Percentiles rank a stretch among this genome's conserved stretches.
Evolutionary conservation across 2,329 filamentous ascomycete genomes (phyloP).

Genomic region (Fusarium caatingaense): DNA sequence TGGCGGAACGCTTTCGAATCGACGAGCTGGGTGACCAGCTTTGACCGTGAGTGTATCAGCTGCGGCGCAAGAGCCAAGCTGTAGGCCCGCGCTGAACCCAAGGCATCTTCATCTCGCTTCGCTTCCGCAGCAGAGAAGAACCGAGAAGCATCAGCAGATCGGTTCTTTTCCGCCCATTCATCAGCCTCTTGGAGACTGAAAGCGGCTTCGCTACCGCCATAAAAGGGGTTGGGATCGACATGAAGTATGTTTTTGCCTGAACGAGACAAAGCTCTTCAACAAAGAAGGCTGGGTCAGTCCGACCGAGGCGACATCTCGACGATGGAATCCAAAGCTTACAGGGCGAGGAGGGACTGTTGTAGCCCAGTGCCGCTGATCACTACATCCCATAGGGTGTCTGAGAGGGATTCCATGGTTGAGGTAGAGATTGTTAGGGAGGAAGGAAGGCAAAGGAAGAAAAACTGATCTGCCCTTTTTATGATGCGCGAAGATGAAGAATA

Average conservation of each 20-base stretch:
- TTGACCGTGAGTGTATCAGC: constrained; percentile 85
- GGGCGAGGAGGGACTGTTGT: constrained; percentile 81
- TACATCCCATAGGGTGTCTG: constrained; percentile 81
- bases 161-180: constrained; percentile 70
- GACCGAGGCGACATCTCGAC: constrained; percentile 46
- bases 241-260: constrained; percentile 93
- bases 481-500: constrained; percentile 32
- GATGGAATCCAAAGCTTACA: constrained; percentile 67
- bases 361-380: constrained; percentile 83
- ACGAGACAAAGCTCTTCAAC: constrained; percentile 85
- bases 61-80: constrained; percentile 86
- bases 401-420: constrained; percentile 75
- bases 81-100: constrained; percentile 78
- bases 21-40: constrained; percentile 82
- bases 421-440: constrained; percentile 34
- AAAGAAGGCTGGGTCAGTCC: constrained; percentile 49
- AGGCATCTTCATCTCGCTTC: constrained; percentile 54
- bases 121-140: constrained; percentile 49
- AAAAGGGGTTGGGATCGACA: constrained; percentile 87
- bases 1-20: constrained; percentile 89
- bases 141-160: constrained; percentile 35
- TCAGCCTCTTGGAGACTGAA: constrained; percentile 86
- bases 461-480: constrained; percentile 28
- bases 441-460: constrained; percentile 22
- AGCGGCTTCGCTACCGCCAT: constrained; percentile 87